Percentiles rank a stretch among this genome's conserved stretches.
phyloP scores from a whole-genome alignment of 352 stramenopile genomes.

The Pythium grandisporangium region DNA sequence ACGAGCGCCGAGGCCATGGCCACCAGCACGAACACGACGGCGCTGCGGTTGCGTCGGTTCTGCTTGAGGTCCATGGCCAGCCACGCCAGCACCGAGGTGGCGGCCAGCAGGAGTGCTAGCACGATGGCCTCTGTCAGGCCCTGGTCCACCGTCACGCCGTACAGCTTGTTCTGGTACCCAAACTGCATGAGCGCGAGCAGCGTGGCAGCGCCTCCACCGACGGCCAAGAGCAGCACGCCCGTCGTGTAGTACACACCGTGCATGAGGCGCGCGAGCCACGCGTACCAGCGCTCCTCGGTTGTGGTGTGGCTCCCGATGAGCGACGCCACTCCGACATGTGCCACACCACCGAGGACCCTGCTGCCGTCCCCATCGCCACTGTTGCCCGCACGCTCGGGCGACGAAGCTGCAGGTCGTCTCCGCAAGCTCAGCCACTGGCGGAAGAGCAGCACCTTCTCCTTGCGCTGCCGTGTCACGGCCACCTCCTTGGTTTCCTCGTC shows the following conservation, averaged over 20 bases:
- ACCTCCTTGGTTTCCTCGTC: slow-evolving; percentile 55
- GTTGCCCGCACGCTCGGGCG: background rate
- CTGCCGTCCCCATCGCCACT: too few species aligned
- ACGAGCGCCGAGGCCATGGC: slow-evolving; percentile 31
- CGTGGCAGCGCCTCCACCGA: slow-evolving; percentile 33
- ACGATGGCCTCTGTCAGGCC: slow-evolving; percentile 29
- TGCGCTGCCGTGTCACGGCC: slow-evolving; percentile 42
- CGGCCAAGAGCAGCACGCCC: slow-evolving; percentile 25
- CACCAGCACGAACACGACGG: slow-evolving; percentile 23
- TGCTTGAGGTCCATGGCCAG: slow-evolving; percentile 42
- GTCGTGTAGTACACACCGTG: slow-evolving; percentile 24
- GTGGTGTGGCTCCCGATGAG: slow-evolving; percentile 39
- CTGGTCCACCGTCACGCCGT: slow-evolving; percentile 40
- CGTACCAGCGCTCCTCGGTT: slow-evolving; percentile 72
- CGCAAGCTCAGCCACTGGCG: slow-evolving; percentile 23
- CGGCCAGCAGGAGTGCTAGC: slow-evolving; percentile 18
- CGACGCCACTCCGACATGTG: background rate
- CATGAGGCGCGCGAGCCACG: slow-evolving; percentile 43
- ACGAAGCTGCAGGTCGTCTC: background rate
- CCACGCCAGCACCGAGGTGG: slow-evolving; percentile 33
- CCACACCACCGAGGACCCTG: too few species aligned
- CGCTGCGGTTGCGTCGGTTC: slow-evolving; percentile 17
- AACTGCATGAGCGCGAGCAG: slow-evolving; percentile 44
- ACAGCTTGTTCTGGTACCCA: slow-evolving; percentile 33
- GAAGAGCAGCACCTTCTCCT: slow-evolving; percentile 72